A percentile compares a stretch with the other conserved stretches of the same genome.
phyloP scores from a whole-genome alignment of 2,329 filamentous ascomycete species.

The Allantophomopsis cytisporea region DNA sequence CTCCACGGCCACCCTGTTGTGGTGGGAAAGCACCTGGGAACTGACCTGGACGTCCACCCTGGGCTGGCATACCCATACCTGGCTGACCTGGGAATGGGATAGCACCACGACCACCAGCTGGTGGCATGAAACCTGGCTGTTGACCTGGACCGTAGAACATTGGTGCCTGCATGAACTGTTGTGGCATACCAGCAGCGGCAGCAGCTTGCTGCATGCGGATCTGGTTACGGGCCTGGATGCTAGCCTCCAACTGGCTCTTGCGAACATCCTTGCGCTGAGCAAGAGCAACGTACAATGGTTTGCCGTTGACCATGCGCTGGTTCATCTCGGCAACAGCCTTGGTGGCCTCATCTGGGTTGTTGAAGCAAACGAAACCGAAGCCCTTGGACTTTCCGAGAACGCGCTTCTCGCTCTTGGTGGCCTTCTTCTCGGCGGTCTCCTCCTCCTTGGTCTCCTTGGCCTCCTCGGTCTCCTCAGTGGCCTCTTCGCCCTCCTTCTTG shows the following conservation, averaged over 20 bases:
- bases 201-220: slow-evolving; percentile 96
- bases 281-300: slow-evolving; percentile 94
- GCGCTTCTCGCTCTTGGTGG: slow-evolving; percentile 39
- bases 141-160: slow-evolving; percentile 87
- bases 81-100: slow-evolving; percentile 51
- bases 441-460: slow-evolving; percentile 28
- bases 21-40: slow-evolving; percentile 70
- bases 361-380: slow-evolving; percentile 99
- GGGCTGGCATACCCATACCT: slow-evolving; percentile 55
- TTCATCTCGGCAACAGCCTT: slow-evolving; percentile 99
- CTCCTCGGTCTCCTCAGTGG: slow-evolving; percentile 25
- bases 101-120: slow-evolving; percentile 38
- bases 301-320: slow-evolving; percentile 95
- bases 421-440: slow-evolving; percentile 33
- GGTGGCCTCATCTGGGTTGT: slow-evolving; percentile 96
- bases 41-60: slow-evolving; percentile 72
- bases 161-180: slow-evolving; percentile 75
- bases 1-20: slow-evolving; percentile 80
- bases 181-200: slow-evolving; percentile 77
- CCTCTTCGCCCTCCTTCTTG: slow-evolving; percentile 32
- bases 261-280: slow-evolving; percentile 99
- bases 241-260: slow-evolving; percentile 97
- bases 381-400: slow-evolving; percentile 95
- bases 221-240: slow-evolving; percentile 98
- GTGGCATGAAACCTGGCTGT: slow-evolving; percentile 55